Conservation (phyloP, 2,329 filamentous ascomycete genomes). For the Trichoderma semiorbis region DNA sequence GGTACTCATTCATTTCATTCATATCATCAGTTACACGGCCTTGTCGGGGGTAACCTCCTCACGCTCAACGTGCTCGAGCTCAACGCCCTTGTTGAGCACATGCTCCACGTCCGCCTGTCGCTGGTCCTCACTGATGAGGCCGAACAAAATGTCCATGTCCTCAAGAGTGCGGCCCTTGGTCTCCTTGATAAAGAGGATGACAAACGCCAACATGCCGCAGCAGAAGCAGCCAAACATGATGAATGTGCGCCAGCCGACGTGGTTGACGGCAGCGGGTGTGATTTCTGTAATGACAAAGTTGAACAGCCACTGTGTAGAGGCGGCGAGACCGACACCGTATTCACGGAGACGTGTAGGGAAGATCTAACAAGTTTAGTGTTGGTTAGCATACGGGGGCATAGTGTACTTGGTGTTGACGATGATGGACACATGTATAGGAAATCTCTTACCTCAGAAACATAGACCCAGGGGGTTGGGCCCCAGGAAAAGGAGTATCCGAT, state of each 20-base stretch:
- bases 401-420: neutral
- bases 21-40: neutral
- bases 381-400: neutral
- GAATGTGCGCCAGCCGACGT: slow-evolving; percentile 22
- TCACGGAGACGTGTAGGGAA: slow-evolving; percentile 21
- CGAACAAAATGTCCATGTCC: slow-evolving; percentile 20
- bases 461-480: slow-evolving; percentile 23
- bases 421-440: neutral
- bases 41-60: slow-evolving; percentile 4
- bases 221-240: slow-evolving; percentile 24
- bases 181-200: slow-evolving; percentile 22
- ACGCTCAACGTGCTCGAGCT: slow-evolving; percentile 8
- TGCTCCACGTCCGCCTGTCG: slow-evolving; percentile 18
- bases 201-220: slow-evolving; percentile 19
- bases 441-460: slow-evolving; percentile 18
- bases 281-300: slow-evolving; percentile 57
- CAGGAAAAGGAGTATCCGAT: slow-evolving; percentile 20
- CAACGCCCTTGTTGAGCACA: slow-evolving; percentile 15
- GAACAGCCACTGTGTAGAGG: slow-evolving; percentile 64
- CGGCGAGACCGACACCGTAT: slow-evolving; percentile 52
- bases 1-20: neutral
- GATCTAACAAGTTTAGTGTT: neutral
- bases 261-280: slow-evolving; percentile 20
- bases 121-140: slow-evolving; percentile 17
- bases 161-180: slow-evolving; percentile 22